Base-by-base conservation (phyloP, 768 basidiomycete species). In the Mycena sanguinolenta region DNA sequence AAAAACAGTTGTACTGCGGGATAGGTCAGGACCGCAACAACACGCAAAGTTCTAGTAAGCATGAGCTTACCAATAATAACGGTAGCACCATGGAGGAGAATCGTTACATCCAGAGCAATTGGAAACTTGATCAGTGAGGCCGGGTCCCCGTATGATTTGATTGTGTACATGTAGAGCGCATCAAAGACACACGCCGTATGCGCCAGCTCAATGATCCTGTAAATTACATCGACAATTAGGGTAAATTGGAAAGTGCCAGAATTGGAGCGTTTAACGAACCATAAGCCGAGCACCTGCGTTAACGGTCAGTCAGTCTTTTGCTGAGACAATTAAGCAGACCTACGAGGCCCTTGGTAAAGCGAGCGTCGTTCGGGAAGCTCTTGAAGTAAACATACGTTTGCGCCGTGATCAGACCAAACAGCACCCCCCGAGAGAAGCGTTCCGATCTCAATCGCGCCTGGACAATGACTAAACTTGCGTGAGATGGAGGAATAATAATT, bases 361-460 rank as follows among this genome's bases (percentile, higher is more conserved):
- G 54, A 14, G 55, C n/a, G 55, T 65, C 64, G 44, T n/a, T 2
- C 3, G 64, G 64, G 32, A 34, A 65, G 54, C 12, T 57, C 42
- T 65, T 65, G 63, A 42, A 65, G 63, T 65, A 65, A 17, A 65
- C 53, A 44, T 65, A 65, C 10, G 55, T 65, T 39, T 65, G 64
- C 1, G 54, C 44, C 30, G 64, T 65, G n/a, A 65, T 65, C 42
- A 65, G 64, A 49, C 64, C 64, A 50, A 65, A 65, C 28, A 65
- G 44, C 30, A 65, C 64, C 4, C 64, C n/a, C 64, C 54, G 55
- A 65, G 42, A 65, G 64, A 21, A 65, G 28, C 25, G 64, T 65
- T 1, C 64, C 64, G 32, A 65, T 65, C 30, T 65, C 64, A 14
- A 65, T 36, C n/a, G 64, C 54, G n/a, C 64, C 64, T 65, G 16